Conservation (phyloP, 129 eudicot species). For the Pittosporum tobira region DNA sequence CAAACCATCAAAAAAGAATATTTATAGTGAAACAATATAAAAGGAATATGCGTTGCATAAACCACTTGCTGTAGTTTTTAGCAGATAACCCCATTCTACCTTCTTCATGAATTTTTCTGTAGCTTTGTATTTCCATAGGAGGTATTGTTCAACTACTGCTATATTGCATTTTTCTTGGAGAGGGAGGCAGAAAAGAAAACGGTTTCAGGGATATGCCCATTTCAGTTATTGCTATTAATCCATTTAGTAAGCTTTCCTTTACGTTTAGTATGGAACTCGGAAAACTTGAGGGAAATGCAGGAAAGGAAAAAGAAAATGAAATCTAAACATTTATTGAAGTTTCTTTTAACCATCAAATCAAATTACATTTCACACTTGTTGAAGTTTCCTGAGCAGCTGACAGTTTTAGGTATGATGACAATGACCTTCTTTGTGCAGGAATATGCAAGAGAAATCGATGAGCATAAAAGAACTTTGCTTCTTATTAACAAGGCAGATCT, state of each 20-base stretch:
- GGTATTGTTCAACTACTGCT: neutral
- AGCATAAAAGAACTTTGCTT: slow-evolving; percentile 77
- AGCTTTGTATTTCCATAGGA: neutral
- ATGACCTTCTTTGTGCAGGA: slow-evolving; percentile 39
- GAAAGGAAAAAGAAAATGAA: too few relatives aligned
- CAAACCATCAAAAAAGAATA: neutral
- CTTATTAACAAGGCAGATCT: slow-evolving; percentile 95
- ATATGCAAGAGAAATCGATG: slow-evolving; percentile 76
- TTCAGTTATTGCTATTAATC: neutral
- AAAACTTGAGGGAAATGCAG: too few relatives aligned
- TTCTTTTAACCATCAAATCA: too few relatives aligned
- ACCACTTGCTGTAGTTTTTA: too few relatives aligned
- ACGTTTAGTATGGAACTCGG: too few relatives aligned
- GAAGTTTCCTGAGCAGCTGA: neutral
- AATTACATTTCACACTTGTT: too few relatives aligned
- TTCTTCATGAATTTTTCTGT: too few relatives aligned
- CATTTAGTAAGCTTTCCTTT: too few relatives aligned
- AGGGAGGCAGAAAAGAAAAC: neutral
- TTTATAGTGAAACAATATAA: too few relatives aligned
- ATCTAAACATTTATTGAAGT: too few relatives aligned
- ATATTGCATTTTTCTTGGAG: neutral
- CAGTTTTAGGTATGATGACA: neutral
- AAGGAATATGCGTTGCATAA: too few relatives aligned
- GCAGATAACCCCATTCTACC: too few relatives aligned
- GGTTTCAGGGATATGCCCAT: neutral